Percentiles rank a stretch among this genome's conserved stretches.
phyloP scores from a whole-genome alignment of 169 alveolate genomes.

The Plasmodium ovale region DNA sequence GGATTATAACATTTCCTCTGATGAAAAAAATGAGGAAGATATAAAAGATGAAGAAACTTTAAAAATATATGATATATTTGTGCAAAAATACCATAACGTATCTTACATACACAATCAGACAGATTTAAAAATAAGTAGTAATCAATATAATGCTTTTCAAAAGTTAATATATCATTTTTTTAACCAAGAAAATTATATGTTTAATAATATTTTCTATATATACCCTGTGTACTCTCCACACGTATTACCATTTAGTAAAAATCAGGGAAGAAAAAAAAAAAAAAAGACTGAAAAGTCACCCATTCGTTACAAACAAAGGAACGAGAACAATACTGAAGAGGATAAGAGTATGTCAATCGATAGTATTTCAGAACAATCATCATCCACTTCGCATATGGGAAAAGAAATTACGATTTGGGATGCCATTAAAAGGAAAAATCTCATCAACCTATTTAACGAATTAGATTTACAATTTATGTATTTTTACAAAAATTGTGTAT shows the following conservation, averaged over 20 bases:
- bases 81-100: constrained; percentile 48
- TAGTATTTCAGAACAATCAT: constrained; percentile 15
- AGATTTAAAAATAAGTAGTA: constrained; percentile 40
- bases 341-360: background rate
- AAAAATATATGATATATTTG: constrained; percentile 52
- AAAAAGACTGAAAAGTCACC: too few species aligned
- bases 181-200: constrained; percentile 22
- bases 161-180: constrained; percentile 62
- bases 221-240: constrained; percentile 47
- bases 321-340: background rate
- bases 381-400: constrained; percentile 6
- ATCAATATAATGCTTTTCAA: constrained; percentile 63
- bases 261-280: constrained; percentile 2
- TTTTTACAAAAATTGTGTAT: constrained; percentile 33
- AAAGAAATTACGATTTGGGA: constrained; percentile 40
- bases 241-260: constrained; percentile 19
- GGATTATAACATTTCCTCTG: constrained; percentile 58
- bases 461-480: constrained; percentile 13
- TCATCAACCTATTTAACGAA: constrained; percentile 35
- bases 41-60: constrained; percentile 35
- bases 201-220: constrained; percentile 46
- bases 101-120: constrained; percentile 51
- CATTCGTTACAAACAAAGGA: background rate
- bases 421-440: constrained; percentile 12
- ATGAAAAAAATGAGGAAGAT: constrained; percentile 47